Base-by-base conservation (phyloP, 805 yeast species). In the Debaryomyces prosopidis region DNA sequence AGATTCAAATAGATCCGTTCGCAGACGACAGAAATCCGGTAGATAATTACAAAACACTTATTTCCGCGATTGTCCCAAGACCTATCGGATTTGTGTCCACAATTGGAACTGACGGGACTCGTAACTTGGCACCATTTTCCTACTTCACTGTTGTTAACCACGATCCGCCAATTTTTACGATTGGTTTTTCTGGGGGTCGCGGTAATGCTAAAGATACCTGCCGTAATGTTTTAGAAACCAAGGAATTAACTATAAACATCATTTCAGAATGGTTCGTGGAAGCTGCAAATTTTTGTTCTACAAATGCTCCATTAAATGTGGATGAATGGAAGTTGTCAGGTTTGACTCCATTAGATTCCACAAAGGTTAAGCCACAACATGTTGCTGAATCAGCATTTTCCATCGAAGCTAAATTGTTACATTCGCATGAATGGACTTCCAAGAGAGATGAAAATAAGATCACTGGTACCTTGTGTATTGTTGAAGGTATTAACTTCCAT, bases 321-420 rank as follows among this genome's bases (percentile, higher is more conserved):
- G 77, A 76, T 49, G 88, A 82, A 58, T 83, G 84, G 81, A 66
- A 73, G 44, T 57, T 79, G 33, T 55, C 76, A 16, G 86, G 87
- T 0, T 64, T 82, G 46, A 78, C 83, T 1, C 78, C 77, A 3
- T 49, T 60, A 11, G 54, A 63, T 3, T 76, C 84, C 0, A 53
- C 53, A 0, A 55, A 61, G 8, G 87, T 83, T 35, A 71, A 66
- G 40, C 76, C 86, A 0, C 71, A 80, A 6, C 80, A 75, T 53
- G 87, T 83, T 4, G 81, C 80, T 0, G 87, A 83, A 49, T 73
- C 82, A 38, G 84, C 81, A 4, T 81, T 83, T 53, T 74, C 82
- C 6, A 52, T 82, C 11, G 88, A 82, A 58, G 79, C 76, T 26
- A 80, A 75, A 55, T 61, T 81, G 33, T 46, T 79, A 14, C 64